Conservation (phyloP, 2,329 filamentous ascomycete genomes). For the Ascochyta lentis region DNA sequence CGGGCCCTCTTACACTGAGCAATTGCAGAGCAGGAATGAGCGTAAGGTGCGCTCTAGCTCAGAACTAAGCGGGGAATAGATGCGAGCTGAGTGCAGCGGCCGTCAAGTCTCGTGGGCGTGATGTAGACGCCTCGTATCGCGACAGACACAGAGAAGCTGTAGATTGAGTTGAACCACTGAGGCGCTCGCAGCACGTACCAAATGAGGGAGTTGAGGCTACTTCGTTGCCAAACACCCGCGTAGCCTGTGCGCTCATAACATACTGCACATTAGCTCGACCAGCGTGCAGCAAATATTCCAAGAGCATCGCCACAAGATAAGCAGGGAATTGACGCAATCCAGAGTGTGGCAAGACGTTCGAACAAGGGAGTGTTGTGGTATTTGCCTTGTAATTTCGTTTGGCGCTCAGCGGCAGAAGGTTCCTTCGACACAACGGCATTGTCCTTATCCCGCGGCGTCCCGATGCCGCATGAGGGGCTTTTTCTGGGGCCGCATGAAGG, state of each 20-base stretch:
- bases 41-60: not conserved
- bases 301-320: not conserved
- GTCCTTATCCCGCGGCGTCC: slow-evolving; percentile 7
- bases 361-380: not conserved
- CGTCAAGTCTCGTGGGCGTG: too few relatives aligned
- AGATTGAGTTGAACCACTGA: too few relatives aligned
- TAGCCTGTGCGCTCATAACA: not conserved
- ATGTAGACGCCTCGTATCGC: not conserved
- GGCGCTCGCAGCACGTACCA: not conserved
- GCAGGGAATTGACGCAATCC: not conserved
- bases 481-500: slow-evolving; percentile 11
- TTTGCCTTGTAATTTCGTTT: not conserved
- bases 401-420: not conserved
- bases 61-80: too few relatives aligned
- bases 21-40: not conserved
- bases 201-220: too few relatives aligned
- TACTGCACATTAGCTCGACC: not conserved
- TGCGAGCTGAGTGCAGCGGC: not conserved
- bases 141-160: too few relatives aligned
- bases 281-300: not conserved
- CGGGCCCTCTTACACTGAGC: too few relatives aligned
- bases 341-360: not conserved
- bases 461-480: slow-evolving; percentile 14
- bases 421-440: slow-evolving; percentile 11
- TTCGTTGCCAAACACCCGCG: not conserved